phyloP scores from a whole-genome alignment of 2,329 filamentous ascomycete genomes.

The Claviceps cyperi region DNA sequence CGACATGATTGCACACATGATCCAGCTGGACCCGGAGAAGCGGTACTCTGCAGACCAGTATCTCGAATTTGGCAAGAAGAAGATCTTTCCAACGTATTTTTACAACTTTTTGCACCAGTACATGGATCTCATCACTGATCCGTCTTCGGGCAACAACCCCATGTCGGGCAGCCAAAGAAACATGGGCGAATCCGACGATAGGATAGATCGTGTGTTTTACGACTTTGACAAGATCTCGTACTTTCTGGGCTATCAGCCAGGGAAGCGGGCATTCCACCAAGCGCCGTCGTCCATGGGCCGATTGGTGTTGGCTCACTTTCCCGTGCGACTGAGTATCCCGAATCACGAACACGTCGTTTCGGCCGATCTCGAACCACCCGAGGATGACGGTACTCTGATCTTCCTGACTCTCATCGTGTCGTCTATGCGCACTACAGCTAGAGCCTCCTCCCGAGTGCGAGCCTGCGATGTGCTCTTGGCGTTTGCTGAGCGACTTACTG shows the following conservation, averaged over 20 bases:
- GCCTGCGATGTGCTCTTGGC: conserved; percentile 86
- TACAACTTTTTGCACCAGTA: conserved; percentile 97
- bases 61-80: conserved; percentile 77
- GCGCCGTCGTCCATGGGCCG: conserved; percentile 18
- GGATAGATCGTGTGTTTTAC: conserved; percentile 82
- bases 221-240: conserved; percentile 98
- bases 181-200: conserved; percentile 76
- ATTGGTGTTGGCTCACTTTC: conserved; percentile 51
- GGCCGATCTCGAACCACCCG: conserved; percentile 42
- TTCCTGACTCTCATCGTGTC: conserved; percentile 83
- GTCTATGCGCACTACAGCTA: conserved; percentile 76
- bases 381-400: conserved; percentile 82
- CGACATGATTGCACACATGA: conserved; percentile 89
- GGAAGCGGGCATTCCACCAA: conserved; percentile 19
- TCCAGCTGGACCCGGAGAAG: conserved; percentile 81
- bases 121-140: conserved; percentile 90
- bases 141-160: conserved; percentile 61
- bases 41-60: conserved; percentile 91
- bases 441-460: conserved; percentile 72
- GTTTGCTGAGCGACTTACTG: conserved; percentile 79
- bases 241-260: conserved; percentile 64
- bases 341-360: conserved; percentile 63
- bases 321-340: conserved; percentile 73
- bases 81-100: conserved; percentile 91
- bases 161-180: conserved; percentile 54